These are phyloP conservation scores for Cryphonectria parasitica DNA, from an alignment of 2,329 filamentous ascomycete species.

Conservation along the genomic window DNA sequence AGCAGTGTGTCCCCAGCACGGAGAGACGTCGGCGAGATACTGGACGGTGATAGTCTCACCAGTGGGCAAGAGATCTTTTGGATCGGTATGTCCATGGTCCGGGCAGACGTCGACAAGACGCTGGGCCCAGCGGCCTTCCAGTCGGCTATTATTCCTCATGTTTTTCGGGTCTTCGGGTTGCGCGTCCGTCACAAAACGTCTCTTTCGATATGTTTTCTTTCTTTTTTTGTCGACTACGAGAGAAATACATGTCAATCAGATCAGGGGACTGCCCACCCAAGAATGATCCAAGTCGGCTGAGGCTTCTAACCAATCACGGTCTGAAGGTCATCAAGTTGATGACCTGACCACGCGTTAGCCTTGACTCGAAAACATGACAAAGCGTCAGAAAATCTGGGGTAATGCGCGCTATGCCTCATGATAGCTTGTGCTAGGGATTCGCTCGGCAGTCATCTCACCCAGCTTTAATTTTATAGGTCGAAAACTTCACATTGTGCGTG, in stretches of 20 bases:
- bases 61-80: not conserved
- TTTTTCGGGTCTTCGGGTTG: not conserved
- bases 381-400: not conserved
- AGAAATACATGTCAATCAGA: not conserved
- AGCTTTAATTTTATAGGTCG: not conserved
- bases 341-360: not conserved
- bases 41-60: not conserved
- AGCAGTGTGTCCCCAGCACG: not conserved
- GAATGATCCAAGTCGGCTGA: not conserved
- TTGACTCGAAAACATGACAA: not conserved
- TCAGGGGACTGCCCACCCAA: not conserved
- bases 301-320: not conserved
- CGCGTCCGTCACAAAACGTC: not conserved
- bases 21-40: constrained; percentile 10
- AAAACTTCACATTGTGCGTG: not conserved
- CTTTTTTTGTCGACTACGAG: not conserved
- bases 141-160: not conserved
- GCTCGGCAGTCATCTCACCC: not conserved
- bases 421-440: not conserved
- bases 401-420: not conserved
- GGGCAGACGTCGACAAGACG: constrained; percentile 7
- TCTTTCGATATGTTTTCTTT: no score
- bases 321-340: not conserved
- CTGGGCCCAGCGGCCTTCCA: not conserved
- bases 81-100: not conserved